Base-by-base conservation (phyloP, 306 rosid genomes). In the Corylus americana region DNA sequence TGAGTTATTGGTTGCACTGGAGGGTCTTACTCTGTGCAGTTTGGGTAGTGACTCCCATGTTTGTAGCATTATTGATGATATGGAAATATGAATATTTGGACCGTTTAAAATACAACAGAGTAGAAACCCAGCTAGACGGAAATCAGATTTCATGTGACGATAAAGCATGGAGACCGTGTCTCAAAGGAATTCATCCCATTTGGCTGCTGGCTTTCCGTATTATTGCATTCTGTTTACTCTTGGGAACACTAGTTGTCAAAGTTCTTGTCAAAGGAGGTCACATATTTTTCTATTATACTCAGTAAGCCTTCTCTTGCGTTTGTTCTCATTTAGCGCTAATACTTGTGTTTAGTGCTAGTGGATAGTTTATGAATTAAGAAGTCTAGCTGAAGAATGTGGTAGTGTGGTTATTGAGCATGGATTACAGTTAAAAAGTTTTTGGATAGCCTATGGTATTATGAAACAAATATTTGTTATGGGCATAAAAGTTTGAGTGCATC, bases 1-100 rank as follows among this genome's bases (percentile, higher is more conserved):
- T 84, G 55, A 80, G 91, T 81, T 94, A 90, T 82, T 94, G 96
- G 98, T 64, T 92, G 79, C 86, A 85, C 73, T 94, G 97, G 98
- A 89, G 97, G 83, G 81, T 85, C 53, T 83, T 78, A 31, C 48
- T 88, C 37, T 89, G 94, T 83, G 81, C 88, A 67, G 74, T 77
- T 80, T 86, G 82, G 86, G 92, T 94, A 49, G 80, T 87, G 6
- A 70, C 88, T 55, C 82, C 97, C 44, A 67, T 85, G 78, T 39
- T 85, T 77, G 2, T 80, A 20, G 86, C 94, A 4, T 75, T 55
- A 48, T 70, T 79, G 66, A 57, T 82, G 71, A 78, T 89, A 78
- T 88, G 94, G 89, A 90, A 79, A 82, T 47, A 80, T 77, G 90
- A 80, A 77, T 63, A 59, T 76, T 75, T 64, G 35, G 79, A 82